Percentiles rank a stretch among this genome's conserved stretches.
Evolutionary conservation across 1,139 yeast genomes (phyloP).

Genomic region (Yamadazyma atlantica): DNA sequence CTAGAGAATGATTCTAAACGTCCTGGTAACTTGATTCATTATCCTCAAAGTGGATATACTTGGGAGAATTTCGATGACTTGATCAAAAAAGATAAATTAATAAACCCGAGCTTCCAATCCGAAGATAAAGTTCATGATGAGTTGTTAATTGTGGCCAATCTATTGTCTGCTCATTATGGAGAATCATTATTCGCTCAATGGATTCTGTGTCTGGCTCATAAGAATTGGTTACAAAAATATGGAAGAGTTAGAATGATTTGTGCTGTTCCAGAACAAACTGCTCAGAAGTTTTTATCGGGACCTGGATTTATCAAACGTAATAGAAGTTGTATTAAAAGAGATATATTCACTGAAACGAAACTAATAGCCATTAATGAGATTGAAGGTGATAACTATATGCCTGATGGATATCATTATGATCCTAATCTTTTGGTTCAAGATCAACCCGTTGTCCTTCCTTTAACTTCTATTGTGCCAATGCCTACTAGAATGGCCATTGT

Average conservation of each 20-base stretch:
- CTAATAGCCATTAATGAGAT: conserved; percentile 48
- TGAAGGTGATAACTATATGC: conserved; percentile 17
- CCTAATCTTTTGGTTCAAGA: conserved; percentile 37
- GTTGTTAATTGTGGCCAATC: conserved; percentile 64
- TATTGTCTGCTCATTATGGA: conserved; percentile 49
- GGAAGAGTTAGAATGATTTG: conserved; percentile 74
- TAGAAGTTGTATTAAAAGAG: conserved; percentile 60
- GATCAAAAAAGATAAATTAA: conserved; percentile 38
- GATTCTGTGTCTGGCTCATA: conserved; percentile 64
- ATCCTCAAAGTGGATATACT: conserved; percentile 53
- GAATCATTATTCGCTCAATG: conserved; percentile 78
- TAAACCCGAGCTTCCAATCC: conserved; percentile 40
- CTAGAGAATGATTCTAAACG: conserved; percentile 23
- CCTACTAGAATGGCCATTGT: conserved; percentile 42
- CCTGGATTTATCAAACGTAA: conserved; percentile 48
- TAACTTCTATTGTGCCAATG: conserved; percentile 23
- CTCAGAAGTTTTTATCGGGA: conserved; percentile 58
- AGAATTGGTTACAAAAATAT: conserved; percentile 73
- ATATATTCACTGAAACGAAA: conserved; percentile 54
- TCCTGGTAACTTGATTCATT: conserved; percentile 30
- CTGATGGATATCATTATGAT: conserved; percentile 36
- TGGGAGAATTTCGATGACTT: conserved; percentile 61
- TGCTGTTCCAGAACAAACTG: conserved; percentile 59
- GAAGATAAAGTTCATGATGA: conserved; percentile 57
- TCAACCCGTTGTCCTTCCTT: conserved; percentile 35